Evolutionary conservation across 2,329 filamentous ascomycete genomes (phyloP).

Genomic region (Lecanoromycetidae sp.): DNA sequence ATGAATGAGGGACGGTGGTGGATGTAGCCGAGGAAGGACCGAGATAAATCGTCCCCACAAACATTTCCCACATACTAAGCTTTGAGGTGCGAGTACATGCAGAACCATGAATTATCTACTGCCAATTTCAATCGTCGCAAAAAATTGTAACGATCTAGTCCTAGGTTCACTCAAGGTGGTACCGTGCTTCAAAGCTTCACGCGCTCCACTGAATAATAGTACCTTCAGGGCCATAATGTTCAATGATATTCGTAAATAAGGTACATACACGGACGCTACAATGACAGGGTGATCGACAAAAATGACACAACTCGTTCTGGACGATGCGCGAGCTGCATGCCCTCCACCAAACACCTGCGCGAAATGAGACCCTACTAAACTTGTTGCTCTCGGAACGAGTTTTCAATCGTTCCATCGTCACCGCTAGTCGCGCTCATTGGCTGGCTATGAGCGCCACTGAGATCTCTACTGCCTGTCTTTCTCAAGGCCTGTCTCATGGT

Average conservation of each 20-base stretch:
- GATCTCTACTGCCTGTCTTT: constrained; percentile 72
- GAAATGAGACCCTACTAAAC: background rate
- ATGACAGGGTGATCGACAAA: constrained; percentile 3
- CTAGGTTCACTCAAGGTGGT: no score
- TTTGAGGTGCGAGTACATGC: background rate
- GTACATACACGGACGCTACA: constrained; percentile 7
- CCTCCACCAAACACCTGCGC: background rate
- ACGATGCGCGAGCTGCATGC: background rate
- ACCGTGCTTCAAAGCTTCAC: background rate
- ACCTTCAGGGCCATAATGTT: no score
- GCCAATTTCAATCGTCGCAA: background rate
- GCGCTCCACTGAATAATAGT: no score
- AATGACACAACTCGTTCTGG: background rate
- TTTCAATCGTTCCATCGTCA: constrained; percentile 25
- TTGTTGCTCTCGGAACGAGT: constrained; percentile 20
- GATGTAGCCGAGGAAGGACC: constrained; percentile 7
- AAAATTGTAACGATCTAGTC: no score
- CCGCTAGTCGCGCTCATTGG: constrained; percentile 25
- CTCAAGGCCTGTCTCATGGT: constrained; percentile 85
- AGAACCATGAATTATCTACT: background rate
- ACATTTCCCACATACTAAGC: constrained; percentile 1
- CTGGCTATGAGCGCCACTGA: constrained; percentile 36
- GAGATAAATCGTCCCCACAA: constrained; percentile 1
- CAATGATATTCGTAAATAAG: background rate
- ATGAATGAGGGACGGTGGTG: background rate